Conservation (phyloP, 768 basidiomycete genomes). For the Mycena vitilis region DNA sequence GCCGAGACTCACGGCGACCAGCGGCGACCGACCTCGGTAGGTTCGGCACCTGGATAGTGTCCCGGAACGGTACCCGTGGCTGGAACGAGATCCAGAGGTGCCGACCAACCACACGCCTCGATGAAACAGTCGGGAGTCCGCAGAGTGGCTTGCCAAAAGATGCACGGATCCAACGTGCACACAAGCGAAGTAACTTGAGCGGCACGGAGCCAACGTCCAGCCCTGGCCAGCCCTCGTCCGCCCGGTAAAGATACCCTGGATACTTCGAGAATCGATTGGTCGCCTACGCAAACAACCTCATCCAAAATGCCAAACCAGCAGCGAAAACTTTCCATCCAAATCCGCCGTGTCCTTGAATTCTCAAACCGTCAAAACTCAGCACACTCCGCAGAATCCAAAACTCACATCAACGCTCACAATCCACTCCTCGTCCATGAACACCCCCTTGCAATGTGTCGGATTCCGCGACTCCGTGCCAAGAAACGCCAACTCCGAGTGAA, state of each 20-base stretch:
- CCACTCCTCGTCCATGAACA: slow-evolving; percentile 57
- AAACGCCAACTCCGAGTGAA: slow-evolving; percentile 45
- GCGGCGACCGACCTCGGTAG: no score
- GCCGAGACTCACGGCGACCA: no score
- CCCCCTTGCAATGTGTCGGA: slow-evolving; percentile 42
- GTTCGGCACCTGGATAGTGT: no score
- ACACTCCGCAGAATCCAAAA: slow-evolving; percentile 1
- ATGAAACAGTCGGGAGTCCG: no score
- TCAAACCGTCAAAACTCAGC: neutral
- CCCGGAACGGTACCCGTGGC: no score
- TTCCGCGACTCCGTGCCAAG: slow-evolving; percentile 32
- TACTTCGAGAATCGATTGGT: no score
- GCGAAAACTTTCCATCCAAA: slow-evolving; percentile 2
- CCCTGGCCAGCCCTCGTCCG: no score
- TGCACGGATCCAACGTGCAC: no score
- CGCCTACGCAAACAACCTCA: neutral
- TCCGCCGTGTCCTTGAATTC: neutral
- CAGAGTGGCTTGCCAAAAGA: no score
- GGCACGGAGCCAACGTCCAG: no score
- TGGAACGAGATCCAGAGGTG: neutral
- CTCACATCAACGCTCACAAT: slow-evolving; percentile 50
- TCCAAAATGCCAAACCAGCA: slow-evolving; percentile 12
- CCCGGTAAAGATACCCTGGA: no score
- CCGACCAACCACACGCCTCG: neutral
- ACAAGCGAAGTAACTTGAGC: no score